Evolutionary conservation across 805 yeast species (phyloP), one percentile per base, ranked within the genome.

Genomic region (Kodamaea neixiangensis): DNA sequence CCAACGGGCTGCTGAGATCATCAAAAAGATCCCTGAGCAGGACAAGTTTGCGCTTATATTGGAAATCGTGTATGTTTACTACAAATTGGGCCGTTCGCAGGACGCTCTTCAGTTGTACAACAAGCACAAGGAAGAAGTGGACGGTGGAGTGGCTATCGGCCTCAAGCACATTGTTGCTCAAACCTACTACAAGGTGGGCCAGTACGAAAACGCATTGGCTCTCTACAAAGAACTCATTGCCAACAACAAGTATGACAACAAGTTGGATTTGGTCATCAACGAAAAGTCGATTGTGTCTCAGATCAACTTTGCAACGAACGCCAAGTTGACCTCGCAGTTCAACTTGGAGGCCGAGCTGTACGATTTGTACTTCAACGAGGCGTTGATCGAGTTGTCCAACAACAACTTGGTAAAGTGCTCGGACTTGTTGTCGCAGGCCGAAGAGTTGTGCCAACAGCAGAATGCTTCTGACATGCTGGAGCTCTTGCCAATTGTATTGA

Each of bases 211-310:
- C 25, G 80, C 89, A 0, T 66, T 76, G 52, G 59, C 62, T 6
- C 47, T 82, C 3, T 87, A 86, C 60, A 65, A 65, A 34, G 68
- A 68, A 4, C 66, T 80, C 51, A 61, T 74, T 37, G 46, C 64
- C 2, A 66, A 72, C 22, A 59, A 68, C 44, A 61, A 67, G 20
- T 69, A 67, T 40, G 80, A 77, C 48, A 85, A 78, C 56, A 59
- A 58, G 18, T 59, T 73, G 34, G 92, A 86, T 63, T 62, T 85
- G 49, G 60, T 72, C 22, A 85, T 84, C 41, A 87, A 87, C 62
- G 87, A 86, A 64, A 75, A 85, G 52, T 90, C 92, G 2, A 76
- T 82, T n/a, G 66, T 80, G 19, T 81, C 88, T 9, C 87, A 81
- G 61, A 62, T 67, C 18, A 66, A 65, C 37, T 52, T 58, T 29